Percentiles rank a stretch among this genome's conserved stretches.
phyloP scores from a whole-genome alignment of 768 basidiomycete genomes.

The Hydnomerulius pinastri region DNA sequence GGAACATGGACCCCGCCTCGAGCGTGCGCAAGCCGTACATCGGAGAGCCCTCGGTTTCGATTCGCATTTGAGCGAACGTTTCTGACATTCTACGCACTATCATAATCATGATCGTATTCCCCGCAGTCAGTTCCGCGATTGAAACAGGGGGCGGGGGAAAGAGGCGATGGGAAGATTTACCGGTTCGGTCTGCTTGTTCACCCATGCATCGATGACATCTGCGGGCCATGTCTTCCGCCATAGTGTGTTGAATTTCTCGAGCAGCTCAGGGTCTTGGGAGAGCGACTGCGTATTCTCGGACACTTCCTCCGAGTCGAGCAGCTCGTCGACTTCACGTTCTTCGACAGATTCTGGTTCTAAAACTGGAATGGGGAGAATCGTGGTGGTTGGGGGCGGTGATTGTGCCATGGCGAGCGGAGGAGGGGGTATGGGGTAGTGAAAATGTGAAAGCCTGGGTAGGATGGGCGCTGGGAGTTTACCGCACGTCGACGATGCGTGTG shows the following conservation, averaged over 20 bases:
- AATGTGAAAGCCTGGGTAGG: background rate
- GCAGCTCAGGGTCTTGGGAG: background rate
- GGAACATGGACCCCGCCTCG: constrained; percentile 3
- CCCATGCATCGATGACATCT: constrained; percentile 3
- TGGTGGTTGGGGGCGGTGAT: background rate
- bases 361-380: background rate
- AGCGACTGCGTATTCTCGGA: background rate
- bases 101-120: too few species aligned
- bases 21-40: constrained; percentile 5
- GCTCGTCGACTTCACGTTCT: constrained; percentile 7
- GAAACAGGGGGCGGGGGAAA: background rate
- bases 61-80: constrained; percentile 6
- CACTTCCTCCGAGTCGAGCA: constrained; percentile 1
- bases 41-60: background rate
- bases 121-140: background rate
- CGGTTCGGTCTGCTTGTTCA: background rate
- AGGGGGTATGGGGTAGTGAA: background rate
- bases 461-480: too few species aligned
- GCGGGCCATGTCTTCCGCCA: constrained; percentile 5
- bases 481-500: background rate
- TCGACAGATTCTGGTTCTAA: background rate
- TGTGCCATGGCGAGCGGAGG: background rate
- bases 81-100: constrained; percentile 3
- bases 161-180: background rate
- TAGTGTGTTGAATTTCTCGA: constrained; percentile 2